Evolutionary conservation across 1,284 basidiomycete species (phyloP).

Genomic region (Puccinia hordei): DNA sequence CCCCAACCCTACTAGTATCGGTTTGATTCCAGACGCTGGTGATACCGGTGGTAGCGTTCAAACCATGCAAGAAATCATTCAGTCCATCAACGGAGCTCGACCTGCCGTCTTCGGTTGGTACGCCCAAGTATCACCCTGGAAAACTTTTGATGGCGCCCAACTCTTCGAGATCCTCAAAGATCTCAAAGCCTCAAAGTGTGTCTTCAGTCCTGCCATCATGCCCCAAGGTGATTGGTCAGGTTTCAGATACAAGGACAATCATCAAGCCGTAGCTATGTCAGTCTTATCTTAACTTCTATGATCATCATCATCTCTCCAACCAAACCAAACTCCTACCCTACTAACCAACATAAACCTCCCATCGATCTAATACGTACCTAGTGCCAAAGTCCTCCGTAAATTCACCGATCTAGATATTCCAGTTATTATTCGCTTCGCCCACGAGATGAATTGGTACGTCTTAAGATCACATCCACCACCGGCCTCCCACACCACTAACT

Average conservation of each 20-base stretch:
- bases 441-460: conserved; percentile 53
- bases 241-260: background rate
- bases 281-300: background rate
- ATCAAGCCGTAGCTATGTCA: conserved; percentile 29
- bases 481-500: too few relatives aligned
- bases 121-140: conserved; percentile 58
- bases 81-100: conserved; percentile 11
- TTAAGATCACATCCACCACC: background rate
- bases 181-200: conserved; percentile 57
- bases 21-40: conserved; percentile 23
- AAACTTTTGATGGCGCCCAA: conserved; percentile 58
- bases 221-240: conserved; percentile 22
- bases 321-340: too few relatives aligned
- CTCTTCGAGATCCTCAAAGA: conserved; percentile 57
- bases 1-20: too few relatives aligned
- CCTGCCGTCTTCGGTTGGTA: conserved; percentile 55
- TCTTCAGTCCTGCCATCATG: conserved; percentile 59
- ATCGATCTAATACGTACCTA: too few relatives aligned
- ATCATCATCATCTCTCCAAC: too few relatives aligned
- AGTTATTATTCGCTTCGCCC: conserved; percentile 59
- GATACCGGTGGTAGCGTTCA: conserved; percentile 18
- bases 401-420: conserved; percentile 60
- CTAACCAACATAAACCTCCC: too few relatives aligned
- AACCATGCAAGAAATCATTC: conserved; percentile 25
- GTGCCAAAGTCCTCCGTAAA: conserved; percentile 57